Percentiles rank a stretch among this genome's conserved stretches.
Conservation (phyloP, 1,139 yeast species). For the Yamadazyma sp. region DNA sequence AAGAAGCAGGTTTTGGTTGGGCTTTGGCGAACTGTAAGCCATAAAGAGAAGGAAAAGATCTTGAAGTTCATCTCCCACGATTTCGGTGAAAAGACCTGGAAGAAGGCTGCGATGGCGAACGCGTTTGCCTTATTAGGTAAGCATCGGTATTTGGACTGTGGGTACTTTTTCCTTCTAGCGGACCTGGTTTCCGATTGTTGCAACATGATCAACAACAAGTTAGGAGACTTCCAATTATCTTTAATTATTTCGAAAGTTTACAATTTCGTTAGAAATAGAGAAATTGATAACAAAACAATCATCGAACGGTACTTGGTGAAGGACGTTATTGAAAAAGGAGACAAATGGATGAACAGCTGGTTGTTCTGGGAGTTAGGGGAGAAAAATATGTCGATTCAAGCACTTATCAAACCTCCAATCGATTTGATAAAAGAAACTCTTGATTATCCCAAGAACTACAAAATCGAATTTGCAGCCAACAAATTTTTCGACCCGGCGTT, state of each 20-base stretch:
- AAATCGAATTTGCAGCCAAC: conserved; percentile 27
- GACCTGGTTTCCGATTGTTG: conserved; percentile 76
- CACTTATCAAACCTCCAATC: conserved; percentile 59
- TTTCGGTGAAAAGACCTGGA: conserved; percentile 74
- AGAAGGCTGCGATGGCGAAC: conserved; percentile 84
- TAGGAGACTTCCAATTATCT: conserved; percentile 70
- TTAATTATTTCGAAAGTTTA: conserved; percentile 78
- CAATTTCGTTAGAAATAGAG: conserved; percentile 23
- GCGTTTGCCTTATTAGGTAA: conserved; percentile 89
- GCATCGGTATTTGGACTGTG: conserved; percentile 85
- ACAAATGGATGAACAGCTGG: conserved; percentile 84
- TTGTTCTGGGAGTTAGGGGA: conserved; percentile 67
- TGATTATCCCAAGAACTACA: conserved; percentile 18
- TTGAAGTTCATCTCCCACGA: conserved; percentile 74
- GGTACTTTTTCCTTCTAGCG: conserved; percentile 84
- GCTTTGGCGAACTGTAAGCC: conserved; percentile 79
- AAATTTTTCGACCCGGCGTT: conserved; percentile 79
- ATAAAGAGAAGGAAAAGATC: conserved; percentile 82
- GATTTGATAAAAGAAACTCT: conserved; percentile 34
- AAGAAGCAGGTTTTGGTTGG: conserved; percentile 78
- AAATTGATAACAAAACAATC: conserved; percentile 9
- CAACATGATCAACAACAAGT: conserved; percentile 65
- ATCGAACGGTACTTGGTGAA: conserved; percentile 58
- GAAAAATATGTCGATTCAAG: conserved; percentile 59
- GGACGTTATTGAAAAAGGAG: conserved; percentile 58